phyloP scores from a whole-genome alignment of 2,329 filamentous ascomycete genomes.

The Pseudogymnoascus sp. region DNA sequence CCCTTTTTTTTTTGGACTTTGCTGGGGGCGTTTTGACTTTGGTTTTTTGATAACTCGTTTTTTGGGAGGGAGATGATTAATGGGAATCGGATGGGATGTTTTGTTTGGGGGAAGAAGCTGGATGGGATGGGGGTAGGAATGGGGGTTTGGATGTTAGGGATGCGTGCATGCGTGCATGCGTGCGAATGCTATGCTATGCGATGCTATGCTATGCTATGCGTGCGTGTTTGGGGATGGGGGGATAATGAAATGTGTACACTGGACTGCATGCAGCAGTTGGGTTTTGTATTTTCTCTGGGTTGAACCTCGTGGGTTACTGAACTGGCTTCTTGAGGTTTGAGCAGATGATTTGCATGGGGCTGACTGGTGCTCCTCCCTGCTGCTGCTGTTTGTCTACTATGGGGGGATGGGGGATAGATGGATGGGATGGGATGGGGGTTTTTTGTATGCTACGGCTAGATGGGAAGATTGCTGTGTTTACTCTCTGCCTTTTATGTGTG shows the following conservation, averaged over 20 bases:
- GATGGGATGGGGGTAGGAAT: not conserved
- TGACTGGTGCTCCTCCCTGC: not conserved
- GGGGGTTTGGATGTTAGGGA: not conserved
- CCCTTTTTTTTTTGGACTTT: not conserved
- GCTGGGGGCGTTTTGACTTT: not conserved
- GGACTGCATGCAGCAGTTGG: no score
- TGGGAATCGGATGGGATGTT: not conserved
- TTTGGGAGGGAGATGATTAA: not conserved
- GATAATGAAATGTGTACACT: not conserved
- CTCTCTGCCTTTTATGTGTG: no score
- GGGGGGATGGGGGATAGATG: not conserved
- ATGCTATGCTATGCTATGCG: no score
- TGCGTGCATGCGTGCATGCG: not conserved
- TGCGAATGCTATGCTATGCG: no score
- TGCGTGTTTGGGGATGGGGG: no score
- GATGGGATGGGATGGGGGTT: not conserved
- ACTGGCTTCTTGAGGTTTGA: no score
- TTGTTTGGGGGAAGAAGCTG: not conserved
- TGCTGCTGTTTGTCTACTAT: not conserved
- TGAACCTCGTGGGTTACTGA: no score
- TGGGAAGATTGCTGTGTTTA: not conserved
- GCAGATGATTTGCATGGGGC: no score
- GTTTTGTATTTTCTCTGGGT: no score
- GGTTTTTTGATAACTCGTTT: not conserved
- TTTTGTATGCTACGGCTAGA: not conserved